These are phyloP conservation scores for Aspergillus thermomutatus DNA, from an alignment of 2,329 filamentous ascomycete genomes.

Conservation along the genomic window DNA sequence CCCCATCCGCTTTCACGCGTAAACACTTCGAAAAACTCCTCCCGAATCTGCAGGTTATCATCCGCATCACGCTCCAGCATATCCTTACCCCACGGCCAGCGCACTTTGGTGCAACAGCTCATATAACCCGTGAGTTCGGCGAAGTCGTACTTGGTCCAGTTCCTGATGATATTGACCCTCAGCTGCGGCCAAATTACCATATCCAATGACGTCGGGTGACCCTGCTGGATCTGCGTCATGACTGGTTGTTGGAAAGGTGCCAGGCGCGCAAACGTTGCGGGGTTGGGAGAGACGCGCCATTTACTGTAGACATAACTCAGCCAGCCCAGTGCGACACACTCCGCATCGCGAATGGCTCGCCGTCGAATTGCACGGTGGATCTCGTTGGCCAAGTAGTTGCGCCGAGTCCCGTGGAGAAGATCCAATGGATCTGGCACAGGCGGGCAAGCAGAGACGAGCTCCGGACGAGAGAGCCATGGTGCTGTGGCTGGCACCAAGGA, in stretches of 20 bases:
- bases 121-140: constrained; percentile 7
- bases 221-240: background rate
- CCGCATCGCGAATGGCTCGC: constrained; percentile 1
- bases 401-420: constrained; percentile 5
- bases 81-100: constrained; percentile 12
- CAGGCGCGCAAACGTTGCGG: background rate
- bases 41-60: constrained; percentile 6
- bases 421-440: constrained; percentile 6
- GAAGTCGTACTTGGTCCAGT: constrained; percentile 4
- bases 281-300: constrained; percentile 2
- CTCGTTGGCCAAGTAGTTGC: constrained; percentile 5
- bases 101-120: constrained; percentile 8
- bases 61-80: constrained; percentile 10
- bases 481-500: background rate
- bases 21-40: constrained; percentile 10
- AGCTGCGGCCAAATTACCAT: constrained; percentile 4
- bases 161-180: constrained; percentile 4
- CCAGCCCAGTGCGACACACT: constrained; percentile 6
- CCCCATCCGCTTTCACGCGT: constrained; percentile 9
- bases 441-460: constrained; percentile 6
- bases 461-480: background rate
- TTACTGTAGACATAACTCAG: constrained; percentile 2
- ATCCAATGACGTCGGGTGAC: background rate
- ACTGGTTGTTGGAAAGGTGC: background rate
- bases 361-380: constrained; percentile 1